Percentiles rank a stretch among this genome's conserved stretches.
Evolutionary conservation across 371 early-diverging fungal species (phyloP).

Genomic region (Rhizopus arrhizus): DNA sequence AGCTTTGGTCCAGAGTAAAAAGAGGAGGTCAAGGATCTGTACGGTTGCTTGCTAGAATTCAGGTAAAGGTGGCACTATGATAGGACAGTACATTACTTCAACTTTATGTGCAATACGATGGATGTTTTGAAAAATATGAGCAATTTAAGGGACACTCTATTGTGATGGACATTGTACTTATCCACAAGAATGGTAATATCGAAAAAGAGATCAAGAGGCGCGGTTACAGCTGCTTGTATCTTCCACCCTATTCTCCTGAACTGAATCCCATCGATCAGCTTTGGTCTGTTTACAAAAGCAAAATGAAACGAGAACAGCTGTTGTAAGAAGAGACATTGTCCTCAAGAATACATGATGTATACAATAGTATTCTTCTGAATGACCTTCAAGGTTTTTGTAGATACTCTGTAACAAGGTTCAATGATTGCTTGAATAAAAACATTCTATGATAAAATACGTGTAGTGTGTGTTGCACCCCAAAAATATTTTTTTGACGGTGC

Average conservation of each 20-base stretch:
- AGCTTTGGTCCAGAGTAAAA: constrained; percentile 1
- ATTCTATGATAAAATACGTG: constrained; percentile 6
- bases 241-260: constrained; percentile 7
- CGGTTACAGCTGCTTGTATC: background rate
- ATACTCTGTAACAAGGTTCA: constrained; percentile 8
- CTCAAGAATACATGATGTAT: constrained; percentile 12
- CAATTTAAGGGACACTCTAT: constrained; percentile 9
- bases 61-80: background rate
- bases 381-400: constrained; percentile 14
- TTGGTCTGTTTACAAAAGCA: constrained; percentile 9
- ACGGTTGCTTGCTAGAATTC: constrained; percentile 1
- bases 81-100: constrained; percentile 4
- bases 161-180: constrained; percentile 7
- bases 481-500: constrained; percentile 9
- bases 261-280: constrained; percentile 4
- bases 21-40: background rate
- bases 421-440: constrained; percentile 13
- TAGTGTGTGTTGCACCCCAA: constrained; percentile 13
- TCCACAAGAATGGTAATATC: constrained; percentile 3
- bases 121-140: constrained; percentile 9
- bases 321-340: constrained; percentile 11
- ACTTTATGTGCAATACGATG: constrained; percentile 5
- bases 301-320: constrained; percentile 17
- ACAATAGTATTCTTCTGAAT: constrained; percentile 15
- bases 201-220: constrained; percentile 5